Evolutionary conservation across 305 asterid species (phyloP).

Genomic region (Solanum hybrid): DNA sequence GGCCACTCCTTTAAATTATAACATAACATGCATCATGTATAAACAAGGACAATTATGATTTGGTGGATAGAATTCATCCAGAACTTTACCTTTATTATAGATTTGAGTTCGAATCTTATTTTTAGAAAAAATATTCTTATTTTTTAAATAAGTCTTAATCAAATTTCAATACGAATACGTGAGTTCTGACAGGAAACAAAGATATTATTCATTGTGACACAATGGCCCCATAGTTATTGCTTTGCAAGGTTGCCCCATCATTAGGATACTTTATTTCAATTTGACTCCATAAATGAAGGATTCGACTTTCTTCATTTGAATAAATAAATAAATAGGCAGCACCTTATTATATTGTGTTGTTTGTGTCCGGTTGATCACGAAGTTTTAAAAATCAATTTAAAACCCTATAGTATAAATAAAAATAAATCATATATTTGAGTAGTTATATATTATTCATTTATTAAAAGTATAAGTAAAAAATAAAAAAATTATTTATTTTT

Average conservation of each 20-base stretch:
- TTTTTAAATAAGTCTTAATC: fast-evolving
- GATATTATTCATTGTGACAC: background rate
- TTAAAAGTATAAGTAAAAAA: background rate
- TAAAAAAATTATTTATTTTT: background rate
- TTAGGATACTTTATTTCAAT: background rate
- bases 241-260: background rate
- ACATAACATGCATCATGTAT: background rate
- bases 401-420: background rate
- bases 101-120: no score
- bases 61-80: background rate
- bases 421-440: background rate
- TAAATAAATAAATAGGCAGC: background rate
- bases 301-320: background rate
- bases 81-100: background rate
- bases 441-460: background rate
- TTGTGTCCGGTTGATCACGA: no score
- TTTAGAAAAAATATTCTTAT: no score
- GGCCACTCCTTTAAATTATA: background rate
- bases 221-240: background rate
- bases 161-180: background rate
- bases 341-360: background rate
- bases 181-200: fast-evolving
- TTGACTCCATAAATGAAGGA: background rate
- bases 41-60: background rate
- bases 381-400: no score